Percentiles rank a stretch among this genome's conserved stretches.
Conservation (phyloP, 345 rosid genomes). For the Citrus inodora region DNA sequence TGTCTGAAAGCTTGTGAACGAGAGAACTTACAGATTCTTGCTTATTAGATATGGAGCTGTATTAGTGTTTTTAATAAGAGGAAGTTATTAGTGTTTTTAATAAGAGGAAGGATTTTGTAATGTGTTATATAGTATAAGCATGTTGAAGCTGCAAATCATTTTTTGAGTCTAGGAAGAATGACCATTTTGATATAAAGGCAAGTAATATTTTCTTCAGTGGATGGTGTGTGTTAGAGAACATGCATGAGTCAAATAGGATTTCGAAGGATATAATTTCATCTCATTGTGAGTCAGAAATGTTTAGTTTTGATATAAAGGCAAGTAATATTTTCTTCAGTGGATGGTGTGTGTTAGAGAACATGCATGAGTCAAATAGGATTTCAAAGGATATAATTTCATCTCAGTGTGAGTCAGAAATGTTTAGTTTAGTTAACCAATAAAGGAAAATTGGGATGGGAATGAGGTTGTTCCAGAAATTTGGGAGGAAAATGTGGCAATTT, state of each 20-base stretch:
- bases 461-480: constrained; percentile 68
- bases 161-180: constrained; percentile 35
- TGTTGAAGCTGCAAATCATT: constrained; percentile 68
- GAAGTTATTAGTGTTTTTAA: constrained; percentile 48
- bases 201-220: constrained; percentile 73
- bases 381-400: constrained; percentile 71
- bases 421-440: constrained; percentile 74
- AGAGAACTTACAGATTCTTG: constrained; percentile 43
- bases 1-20: constrained; percentile 44
- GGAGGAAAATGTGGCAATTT: constrained; percentile 63
- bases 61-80: constrained; percentile 36
- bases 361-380: constrained; percentile 73
- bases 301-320: constrained; percentile 52
- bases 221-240: constrained; percentile 79
- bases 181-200: constrained; percentile 43
- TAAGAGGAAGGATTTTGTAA: constrained; percentile 53
- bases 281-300: constrained; percentile 46
- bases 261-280: constrained; percentile 71
- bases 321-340: constrained; percentile 73
- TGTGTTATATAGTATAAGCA: constrained; percentile 70
- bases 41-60: constrained; percentile 65
- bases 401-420: constrained; percentile 46
- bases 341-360: constrained; percentile 79
- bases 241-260: constrained; percentile 73
- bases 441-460: constrained; percentile 64